Evolutionary conservation across 176 grass and related monocot genomes (phyloP), one percentile per base, ranked within the genome.

Genomic region (Aegilops speltoides): DNA sequence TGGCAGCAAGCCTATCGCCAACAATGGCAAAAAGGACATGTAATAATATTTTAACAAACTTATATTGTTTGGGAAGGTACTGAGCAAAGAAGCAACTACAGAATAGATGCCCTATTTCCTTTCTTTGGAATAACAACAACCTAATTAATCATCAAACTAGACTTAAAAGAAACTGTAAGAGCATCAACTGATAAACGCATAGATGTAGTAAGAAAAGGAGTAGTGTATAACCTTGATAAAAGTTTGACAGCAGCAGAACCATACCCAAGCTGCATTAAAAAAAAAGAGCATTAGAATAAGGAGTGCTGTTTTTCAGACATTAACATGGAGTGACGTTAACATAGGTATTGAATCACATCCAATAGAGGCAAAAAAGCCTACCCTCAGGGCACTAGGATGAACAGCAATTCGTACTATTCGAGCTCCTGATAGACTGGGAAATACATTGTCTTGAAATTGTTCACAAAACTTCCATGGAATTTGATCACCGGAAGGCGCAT

Each of bases 391-490:
- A 86, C 85, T 98, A 26, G 97, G 97, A 85, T 98, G 97, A 62
- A 98, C 97, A 76, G 93, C 97, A 12, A 98, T 98, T 29, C 94
- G 92, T 71, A 98, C 92, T 83, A 98, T 98, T 64, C 97, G 88
- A 93, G 85, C 93, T 84, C 97, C 93, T 29, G 97, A 98, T 11
- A 98, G 94, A 82, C 81, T 96, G 84, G 97, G 97, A 90, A 98
- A 98, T 82, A 90, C 92, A 84, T 94, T 87, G 33, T 98, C 93
- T 91, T 95, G 93, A 86, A 98, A 98, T 60, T 98, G 97, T 81
- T 98, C 92, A 17, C 94, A 98, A 85, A 98, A 96, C 86, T 95
- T 98, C 97, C 97, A 98, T 68, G 97, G 97, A 84, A 98, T 96
- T 83, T 96, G 93, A 94, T 98, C 97, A 25, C 97, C 96, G 45